Conservation (phyloP, 208 protist genomes). For the Strigomonas culicis region DNA sequence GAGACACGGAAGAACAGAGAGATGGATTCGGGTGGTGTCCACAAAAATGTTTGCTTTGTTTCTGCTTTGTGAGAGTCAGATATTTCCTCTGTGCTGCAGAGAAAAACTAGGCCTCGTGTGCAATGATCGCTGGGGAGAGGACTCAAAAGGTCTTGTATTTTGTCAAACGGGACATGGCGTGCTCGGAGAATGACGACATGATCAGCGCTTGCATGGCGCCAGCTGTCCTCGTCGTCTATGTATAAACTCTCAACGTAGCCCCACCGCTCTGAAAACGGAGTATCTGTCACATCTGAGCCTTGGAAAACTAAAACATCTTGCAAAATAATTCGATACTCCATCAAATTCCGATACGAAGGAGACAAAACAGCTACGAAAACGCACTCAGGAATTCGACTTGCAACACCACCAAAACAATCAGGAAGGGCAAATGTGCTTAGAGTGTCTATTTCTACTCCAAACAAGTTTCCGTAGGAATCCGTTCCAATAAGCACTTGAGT, state of each 20-base stretch:
- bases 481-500: constrained; percentile 46
- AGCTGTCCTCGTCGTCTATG: constrained; percentile 61
- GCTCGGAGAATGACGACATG: constrained; percentile 61
- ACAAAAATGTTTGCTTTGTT: constrained; percentile 33
- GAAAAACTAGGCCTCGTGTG: constrained; percentile 64
- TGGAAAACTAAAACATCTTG: constrained; percentile 74
- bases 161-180: constrained; percentile 21
- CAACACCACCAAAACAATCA: constrained; percentile 40
- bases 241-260: constrained; percentile 41
- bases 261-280: constrained; percentile 62
- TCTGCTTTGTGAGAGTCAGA: not conserved
- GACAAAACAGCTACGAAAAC: constrained; percentile 65
- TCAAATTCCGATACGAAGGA: constrained; percentile 40
- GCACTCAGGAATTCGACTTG: constrained; percentile 26
- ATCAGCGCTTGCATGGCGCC: constrained; percentile 54
- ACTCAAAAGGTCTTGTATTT: not conserved
- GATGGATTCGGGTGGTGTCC: constrained; percentile 47
- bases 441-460: constrained; percentile 46
- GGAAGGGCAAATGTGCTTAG: constrained; percentile 62
- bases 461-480: constrained; percentile 48
- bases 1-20: constrained; percentile 48
- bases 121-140: constrained; percentile 27
- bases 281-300: constrained; percentile 40
- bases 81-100: constrained; percentile 21
- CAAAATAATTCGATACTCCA: constrained; percentile 69